Percentiles rank a stretch among this genome's conserved stretches.
These are phyloP conservation scores for Podila horticola DNA, from an alignment of 192 early-diverging fungal species.

Conservation along the genomic window DNA sequence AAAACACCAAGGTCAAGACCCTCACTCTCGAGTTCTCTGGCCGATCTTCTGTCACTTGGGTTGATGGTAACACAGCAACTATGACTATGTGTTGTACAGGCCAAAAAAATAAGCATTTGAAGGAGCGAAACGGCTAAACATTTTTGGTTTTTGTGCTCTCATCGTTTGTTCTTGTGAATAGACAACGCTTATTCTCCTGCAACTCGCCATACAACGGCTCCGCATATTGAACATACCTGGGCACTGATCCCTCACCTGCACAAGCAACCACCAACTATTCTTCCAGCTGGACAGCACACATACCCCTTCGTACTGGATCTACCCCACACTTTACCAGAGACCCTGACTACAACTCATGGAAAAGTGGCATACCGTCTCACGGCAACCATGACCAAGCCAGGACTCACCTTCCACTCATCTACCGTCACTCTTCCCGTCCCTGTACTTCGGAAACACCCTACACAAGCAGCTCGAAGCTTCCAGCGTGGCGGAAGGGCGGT, in stretches of 20 bases:
- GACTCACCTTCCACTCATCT: conserved; percentile 21
- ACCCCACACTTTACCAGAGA: conserved; percentile 41
- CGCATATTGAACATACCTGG: conserved; percentile 45
- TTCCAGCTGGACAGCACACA: conserved; percentile 32
- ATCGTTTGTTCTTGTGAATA: not conserved
- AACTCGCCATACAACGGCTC: conserved; percentile 14
- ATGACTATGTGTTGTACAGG: not conserved
- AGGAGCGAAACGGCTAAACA: not conserved
- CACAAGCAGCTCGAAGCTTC: conserved; percentile 8
- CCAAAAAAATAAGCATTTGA: not conserved
- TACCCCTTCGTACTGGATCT: conserved; percentile 50
- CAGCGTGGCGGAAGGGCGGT: conserved; percentile 23
- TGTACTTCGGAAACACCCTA: conserved; percentile 15
- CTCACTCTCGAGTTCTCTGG: conserved; percentile 39
- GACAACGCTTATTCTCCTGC: conserved; percentile 41
- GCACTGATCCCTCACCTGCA: conserved; percentile 15
- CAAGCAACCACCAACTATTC: conserved; percentile 10
- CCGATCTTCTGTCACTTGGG: conserved; percentile 33
- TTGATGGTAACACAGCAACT: conserved; percentile 21
- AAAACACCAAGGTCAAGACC: conserved; percentile 42
- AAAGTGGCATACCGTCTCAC: conserved; percentile 22
- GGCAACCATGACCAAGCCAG: conserved; percentile 34
- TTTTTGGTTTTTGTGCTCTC: not conserved
- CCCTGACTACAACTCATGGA: conserved; percentile 22
- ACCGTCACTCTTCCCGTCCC: conserved; percentile 8